A percentile compares a stretch with the other conserved stretches of the same genome.
phyloP scores from a whole-genome alignment of 1,284 basidiomycete species.

The Cystobasidium slooffiae region DNA sequence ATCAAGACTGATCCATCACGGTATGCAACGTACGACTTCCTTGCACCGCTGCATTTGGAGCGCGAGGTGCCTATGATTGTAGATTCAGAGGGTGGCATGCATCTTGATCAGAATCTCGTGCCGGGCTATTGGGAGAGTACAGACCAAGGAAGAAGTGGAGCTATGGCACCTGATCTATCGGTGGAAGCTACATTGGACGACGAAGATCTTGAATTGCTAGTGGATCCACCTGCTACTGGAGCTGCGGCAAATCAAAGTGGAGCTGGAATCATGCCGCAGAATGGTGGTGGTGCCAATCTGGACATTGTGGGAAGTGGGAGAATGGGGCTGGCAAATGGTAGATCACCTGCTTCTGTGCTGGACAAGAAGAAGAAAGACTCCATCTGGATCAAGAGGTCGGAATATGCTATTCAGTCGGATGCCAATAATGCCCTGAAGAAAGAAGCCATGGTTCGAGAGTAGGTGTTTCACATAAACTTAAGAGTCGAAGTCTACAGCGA shows the following conservation, averaged over 20 bases:
- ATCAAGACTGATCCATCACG: conserved; percentile 83
- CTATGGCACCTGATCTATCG: conserved; percentile 61
- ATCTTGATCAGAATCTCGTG: conserved; percentile 64
- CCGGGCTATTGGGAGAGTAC: conserved; percentile 77
- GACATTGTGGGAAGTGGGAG: conserved; percentile 32
- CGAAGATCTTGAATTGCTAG: conserved; percentile 51
- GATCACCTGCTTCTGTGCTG: conserved; percentile 10
- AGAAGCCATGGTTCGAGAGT: conserved; percentile 33
- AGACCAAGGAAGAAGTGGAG: conserved; percentile 71
- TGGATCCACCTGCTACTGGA: conserved; percentile 36
- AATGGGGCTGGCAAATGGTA: conserved; percentile 3
- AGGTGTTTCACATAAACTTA: not conserved
- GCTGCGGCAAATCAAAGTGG: conserved; percentile 15
- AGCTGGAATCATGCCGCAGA: conserved; percentile 34
- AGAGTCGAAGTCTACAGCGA: not conserved
- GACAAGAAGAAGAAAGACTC: conserved; percentile 28
- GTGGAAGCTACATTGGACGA: conserved; percentile 42
- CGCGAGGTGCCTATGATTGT: conserved; percentile 87
- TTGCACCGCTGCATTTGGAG: conserved; percentile 76
- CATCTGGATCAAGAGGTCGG: conserved; percentile 29
- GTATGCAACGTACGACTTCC: conserved; percentile 80
- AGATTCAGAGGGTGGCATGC: conserved; percentile 93
- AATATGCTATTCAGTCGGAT: conserved; percentile 30
- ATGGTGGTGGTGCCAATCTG: conserved; percentile 19
- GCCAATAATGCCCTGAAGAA: conserved; percentile 30